Base-by-base conservation (phyloP, 2,329 filamentous ascomycete species). In the Paramyrothecium roridum region DNA sequence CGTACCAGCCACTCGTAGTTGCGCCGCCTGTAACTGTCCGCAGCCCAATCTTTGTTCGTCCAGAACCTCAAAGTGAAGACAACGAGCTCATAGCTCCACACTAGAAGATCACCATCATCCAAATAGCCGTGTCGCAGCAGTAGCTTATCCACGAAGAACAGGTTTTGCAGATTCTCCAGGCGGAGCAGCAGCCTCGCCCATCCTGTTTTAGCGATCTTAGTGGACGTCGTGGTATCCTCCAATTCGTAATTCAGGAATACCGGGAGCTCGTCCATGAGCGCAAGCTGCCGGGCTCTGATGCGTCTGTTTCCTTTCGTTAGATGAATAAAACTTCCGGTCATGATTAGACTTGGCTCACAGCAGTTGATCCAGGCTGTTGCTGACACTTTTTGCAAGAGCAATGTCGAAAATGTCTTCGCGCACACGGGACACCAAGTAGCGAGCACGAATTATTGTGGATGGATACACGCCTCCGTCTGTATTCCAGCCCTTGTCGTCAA, bases 121-220 rank as follows among this genome's bases (percentile, higher is more conserved):
- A 67, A 60, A 12, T 73, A 66, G 0, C 73, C 71, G 3, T 69
- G 66, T n/a, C 80, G 81, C 21, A 81, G 71, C 10, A 86, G 67
- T 0, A 86, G 73, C n/a, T 84, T 73, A 55, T 86, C 80, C 7
- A 86, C 69, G 12, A 86, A 76, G 56, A 87, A 85, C 2, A 82
- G 70, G 43, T 85, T 85, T 46, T 85, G 79, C 1, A 84, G 66
- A 48, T 82, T 76, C 21, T 79, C 75, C 2, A 84, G 71, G 2
- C 73, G 72, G 1, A 81, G 65, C 1, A 84, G 64, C 16, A 81
- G 73, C 2, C 78, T 70, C 6, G 71, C 70, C 52, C 79, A 80
- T 0, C 80, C 57, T 0, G 66, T 62, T 0, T 68, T 58, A 0
- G 70, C 56, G 4, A 3, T 43, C 37, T 8, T 13, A 7, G 13